Percentiles rank a stretch among this genome's conserved stretches.
phyloP scores from a whole-genome alignment of 1,139 yeast species.

The Pichia sp. region DNA sequence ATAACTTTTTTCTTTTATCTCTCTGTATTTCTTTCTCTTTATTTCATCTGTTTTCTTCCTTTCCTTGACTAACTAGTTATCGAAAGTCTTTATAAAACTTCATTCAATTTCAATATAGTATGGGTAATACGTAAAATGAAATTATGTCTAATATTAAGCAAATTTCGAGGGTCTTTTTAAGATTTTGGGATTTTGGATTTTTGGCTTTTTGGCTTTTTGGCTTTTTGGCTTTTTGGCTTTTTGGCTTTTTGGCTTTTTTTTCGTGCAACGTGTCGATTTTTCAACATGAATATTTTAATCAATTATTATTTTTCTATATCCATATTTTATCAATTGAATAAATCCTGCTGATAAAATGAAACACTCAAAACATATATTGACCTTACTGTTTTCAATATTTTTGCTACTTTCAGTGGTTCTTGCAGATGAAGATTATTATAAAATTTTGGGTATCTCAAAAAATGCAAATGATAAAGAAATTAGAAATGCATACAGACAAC shows the following conservation, averaged over 20 bases:
- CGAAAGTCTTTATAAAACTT: not conserved
- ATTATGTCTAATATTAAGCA: too few relatives aligned
- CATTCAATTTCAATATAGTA: not conserved
- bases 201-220: too few relatives aligned
- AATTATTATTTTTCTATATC: not conserved
- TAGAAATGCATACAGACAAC: conserved; percentile 76
- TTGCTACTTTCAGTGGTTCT: conserved; percentile 5
- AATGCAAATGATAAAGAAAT: conserved; percentile 76
- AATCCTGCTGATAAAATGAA: not conserved
- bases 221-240: not conserved
- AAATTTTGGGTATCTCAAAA: conserved; percentile 59
- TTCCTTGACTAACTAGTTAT: not conserved
- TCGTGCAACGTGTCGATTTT: conserved; percentile 3
- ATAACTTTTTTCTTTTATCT: not conserved
- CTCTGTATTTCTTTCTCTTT: not conserved
- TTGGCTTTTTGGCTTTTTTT: not conserved
- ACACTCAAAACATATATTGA: not conserved
- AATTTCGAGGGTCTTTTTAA: too few relatives aligned
- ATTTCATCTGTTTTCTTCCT: not conserved
- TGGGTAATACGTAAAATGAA: not conserved
- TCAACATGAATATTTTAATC: not conserved
- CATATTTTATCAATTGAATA: not conserved
- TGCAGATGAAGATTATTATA: conserved; percentile 17
- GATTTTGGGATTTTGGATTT: not conserved
- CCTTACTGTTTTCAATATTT: conserved; percentile 2